Evolutionary conservation across 2,329 filamentous ascomycete genomes (phyloP).

Genomic region (Scopulariopsis brevicaulis): DNA sequence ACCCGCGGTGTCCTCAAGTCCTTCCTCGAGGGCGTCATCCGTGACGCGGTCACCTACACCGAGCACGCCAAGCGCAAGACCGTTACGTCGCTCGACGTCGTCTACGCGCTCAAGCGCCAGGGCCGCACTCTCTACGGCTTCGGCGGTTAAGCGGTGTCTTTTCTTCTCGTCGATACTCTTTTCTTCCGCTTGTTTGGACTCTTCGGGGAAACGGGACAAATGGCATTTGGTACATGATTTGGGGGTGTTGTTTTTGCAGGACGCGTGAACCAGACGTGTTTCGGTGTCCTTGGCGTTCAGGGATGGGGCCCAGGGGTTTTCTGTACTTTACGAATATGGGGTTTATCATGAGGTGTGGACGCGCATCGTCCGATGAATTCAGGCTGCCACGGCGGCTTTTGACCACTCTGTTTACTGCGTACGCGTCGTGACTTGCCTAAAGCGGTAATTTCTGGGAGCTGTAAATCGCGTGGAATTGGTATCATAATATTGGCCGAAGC

Average conservation of each 20-base stretch:
- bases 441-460: background rate
- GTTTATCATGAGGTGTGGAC: background rate
- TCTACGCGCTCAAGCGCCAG: slow-evolving; percentile 60
- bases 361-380: background rate
- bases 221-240: slow-evolving; percentile 1
- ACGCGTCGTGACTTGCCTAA: background rate
- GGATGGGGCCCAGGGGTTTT: background rate
- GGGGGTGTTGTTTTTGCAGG: background rate
- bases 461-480: background rate
- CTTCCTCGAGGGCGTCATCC: slow-evolving; percentile 67
- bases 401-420: background rate
- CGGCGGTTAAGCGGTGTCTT: slow-evolving; percentile 55
- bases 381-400: background rate
- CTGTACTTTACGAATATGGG: background rate
- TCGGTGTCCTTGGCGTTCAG: background rate
- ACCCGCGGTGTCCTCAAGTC: slow-evolving; percentile 68
- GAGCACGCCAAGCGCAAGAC: slow-evolving; percentile 77
- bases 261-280: background rate
- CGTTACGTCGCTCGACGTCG: slow-evolving; percentile 58
- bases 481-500: background rate
- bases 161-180: background rate
- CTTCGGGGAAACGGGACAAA: background rate
- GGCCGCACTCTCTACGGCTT: slow-evolving; percentile 78
- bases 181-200: background rate
- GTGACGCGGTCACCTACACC: slow-evolving; percentile 67